These are phyloP conservation scores for Amphichorda felina DNA, from an alignment of 2,329 filamentous ascomycete genomes.

Conservation along the genomic window DNA sequence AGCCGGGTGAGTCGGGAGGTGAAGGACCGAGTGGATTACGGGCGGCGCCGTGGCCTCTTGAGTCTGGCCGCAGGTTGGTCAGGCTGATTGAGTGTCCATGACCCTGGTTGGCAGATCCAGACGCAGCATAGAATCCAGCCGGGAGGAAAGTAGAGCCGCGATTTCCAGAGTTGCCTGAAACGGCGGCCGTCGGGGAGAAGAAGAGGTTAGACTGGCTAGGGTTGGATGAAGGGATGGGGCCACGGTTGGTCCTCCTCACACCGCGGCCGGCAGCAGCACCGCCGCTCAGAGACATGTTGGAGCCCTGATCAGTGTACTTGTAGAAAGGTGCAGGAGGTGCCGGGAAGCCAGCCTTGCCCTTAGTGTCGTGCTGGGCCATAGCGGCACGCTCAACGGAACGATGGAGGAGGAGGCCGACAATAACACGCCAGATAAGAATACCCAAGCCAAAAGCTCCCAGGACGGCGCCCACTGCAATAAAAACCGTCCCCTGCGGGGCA, in stretches of 20 bases:
- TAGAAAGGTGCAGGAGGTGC: conserved; percentile 48
- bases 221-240: conserved; percentile 39
- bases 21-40: conserved; percentile 34
- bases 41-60: conserved; percentile 32
- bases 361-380: conserved; percentile 56
- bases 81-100: conserved; percentile 45
- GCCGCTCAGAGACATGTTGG: conserved; percentile 36
- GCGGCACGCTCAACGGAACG: conserved; percentile 81
- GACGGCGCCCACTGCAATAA: conserved; percentile 85
- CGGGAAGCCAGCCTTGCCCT: conserved; percentile 57
- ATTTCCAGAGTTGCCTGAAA: conserved; percentile 47
- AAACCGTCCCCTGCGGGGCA: conserved; percentile 85
- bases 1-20: conserved; percentile 54
- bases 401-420: conserved; percentile 85
- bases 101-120: conserved; percentile 32
- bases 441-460: conserved; percentile 72
- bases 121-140: conserved; percentile 79
- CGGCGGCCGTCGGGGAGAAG: conserved; percentile 83
- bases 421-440: conserved; percentile 77
- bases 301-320: conserved; percentile 50
- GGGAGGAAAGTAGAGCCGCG: conserved; percentile 76
- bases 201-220: conserved; percentile 66
- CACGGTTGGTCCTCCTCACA: conserved; percentile 37
- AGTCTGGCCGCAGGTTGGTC: conserved; percentile 48
- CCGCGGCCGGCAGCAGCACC: conserved; percentile 36